These are phyloP conservation scores for Leptomonas pyrrhocoris DNA, from an alignment of 208 protist species.

Conservation along the genomic window DNA sequence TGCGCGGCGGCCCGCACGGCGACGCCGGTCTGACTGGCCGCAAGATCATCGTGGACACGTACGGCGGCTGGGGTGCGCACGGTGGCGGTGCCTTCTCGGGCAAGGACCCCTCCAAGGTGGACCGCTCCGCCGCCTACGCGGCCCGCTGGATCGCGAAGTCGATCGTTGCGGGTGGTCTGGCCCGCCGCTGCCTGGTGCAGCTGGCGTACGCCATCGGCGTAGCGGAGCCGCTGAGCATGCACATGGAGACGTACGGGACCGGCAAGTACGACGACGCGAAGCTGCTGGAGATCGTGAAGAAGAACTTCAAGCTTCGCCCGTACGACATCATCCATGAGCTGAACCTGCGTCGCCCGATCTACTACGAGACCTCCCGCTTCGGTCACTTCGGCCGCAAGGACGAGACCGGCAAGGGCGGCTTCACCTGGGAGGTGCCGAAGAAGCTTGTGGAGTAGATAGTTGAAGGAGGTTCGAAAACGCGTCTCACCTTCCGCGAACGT, in stretches of 20 bases:
- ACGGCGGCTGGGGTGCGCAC: slow-evolving; percentile 99
- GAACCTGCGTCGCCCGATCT: slow-evolving; percentile 96
- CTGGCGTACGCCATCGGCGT: slow-evolving; percentile 99
- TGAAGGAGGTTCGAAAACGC: too few relatives aligned
- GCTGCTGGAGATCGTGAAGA: slow-evolving; percentile 91
- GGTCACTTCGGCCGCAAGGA: slow-evolving; percentile 99
- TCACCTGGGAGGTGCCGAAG: slow-evolving; percentile 99
- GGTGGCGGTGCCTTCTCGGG: slow-evolving; percentile 99
- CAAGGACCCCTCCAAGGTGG: slow-evolving; percentile 99
- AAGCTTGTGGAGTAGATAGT: slow-evolving; percentile 83
- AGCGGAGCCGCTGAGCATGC: slow-evolving; percentile 97
- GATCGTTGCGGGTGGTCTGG: slow-evolving; percentile 95
- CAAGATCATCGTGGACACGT: slow-evolving; percentile 99
- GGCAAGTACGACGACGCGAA: slow-evolving; percentile 81
- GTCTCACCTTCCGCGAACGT: too few relatives aligned
- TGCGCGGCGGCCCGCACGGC: slow-evolving; percentile 99
- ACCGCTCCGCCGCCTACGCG: slow-evolving; percentile 99
- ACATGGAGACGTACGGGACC: slow-evolving; percentile 99
- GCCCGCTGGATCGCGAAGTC: slow-evolving; percentile 99
- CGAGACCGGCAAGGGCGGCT: slow-evolving; percentile 84
- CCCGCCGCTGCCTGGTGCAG: slow-evolving; percentile 96
- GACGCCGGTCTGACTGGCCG: slow-evolving; percentile 99
- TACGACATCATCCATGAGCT: slow-evolving; percentile 98
- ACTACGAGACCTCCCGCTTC: slow-evolving; percentile 96
- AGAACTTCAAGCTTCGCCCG: slow-evolving; percentile 99